A percentile compares a stretch with the other conserved stretches of the same genome.
Evolutionary conservation across 2,329 filamentous ascomycete species (phyloP).

Genomic region (Botrytis pseudocinerea): DNA sequence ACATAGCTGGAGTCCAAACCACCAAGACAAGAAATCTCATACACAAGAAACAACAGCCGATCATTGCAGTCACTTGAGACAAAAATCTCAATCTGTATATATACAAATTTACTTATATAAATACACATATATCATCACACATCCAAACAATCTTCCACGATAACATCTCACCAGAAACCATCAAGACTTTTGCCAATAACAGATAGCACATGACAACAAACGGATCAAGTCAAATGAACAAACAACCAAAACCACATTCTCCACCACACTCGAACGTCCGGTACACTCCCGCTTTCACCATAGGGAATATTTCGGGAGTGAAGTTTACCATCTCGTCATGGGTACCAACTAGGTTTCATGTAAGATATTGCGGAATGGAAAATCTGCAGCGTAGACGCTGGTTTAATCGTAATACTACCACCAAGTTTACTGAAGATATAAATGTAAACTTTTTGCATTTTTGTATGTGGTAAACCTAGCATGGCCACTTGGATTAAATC

Average conservation of each 20-base stretch:
- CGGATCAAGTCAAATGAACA: background rate
- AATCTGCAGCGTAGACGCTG: background rate
- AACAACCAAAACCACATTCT: background rate
- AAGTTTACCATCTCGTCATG: background rate
- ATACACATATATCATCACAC: background rate
- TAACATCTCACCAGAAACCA: background rate
- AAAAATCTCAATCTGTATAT: accelerated
- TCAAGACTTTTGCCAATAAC: background rate
- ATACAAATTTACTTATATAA: background rate
- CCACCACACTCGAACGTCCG: background rate
- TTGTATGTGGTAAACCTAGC: background rate
- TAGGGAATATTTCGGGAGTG: background rate
- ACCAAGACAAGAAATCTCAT: accelerated
- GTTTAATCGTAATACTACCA: background rate
- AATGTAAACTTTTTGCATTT: background rate
- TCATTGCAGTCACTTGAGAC: background rate
- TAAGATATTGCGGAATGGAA: background rate
- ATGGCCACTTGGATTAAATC: background rate
- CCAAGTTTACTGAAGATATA: background rate
- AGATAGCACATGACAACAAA: background rate
- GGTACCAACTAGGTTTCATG: background rate
- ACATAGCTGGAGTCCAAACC: background rate
- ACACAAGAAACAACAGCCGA: background rate
- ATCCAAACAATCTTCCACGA: background rate
- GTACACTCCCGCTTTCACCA: too few relatives aligned